Base-by-base conservation (phyloP, 306 rosid species). In the Mimosa pudica region DNA sequence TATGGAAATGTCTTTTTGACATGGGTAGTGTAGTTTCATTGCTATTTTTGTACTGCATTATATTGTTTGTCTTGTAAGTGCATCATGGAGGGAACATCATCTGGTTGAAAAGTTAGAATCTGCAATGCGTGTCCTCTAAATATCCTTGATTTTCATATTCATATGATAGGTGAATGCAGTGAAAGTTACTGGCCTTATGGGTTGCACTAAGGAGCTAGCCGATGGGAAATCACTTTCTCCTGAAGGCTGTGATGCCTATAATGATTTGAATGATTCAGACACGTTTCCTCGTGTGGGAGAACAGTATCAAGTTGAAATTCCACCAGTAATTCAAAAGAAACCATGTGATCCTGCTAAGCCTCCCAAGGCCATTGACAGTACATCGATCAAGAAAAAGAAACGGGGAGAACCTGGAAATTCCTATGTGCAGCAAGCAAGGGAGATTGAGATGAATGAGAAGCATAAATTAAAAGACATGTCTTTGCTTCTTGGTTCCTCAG, bases 201-300 rank as follows among this genome's bases (percentile, higher is more conserved):
- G 67, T 71, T 54, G 74, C 68, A 18, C 17, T 45, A 82, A 75
- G 71, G 82, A 82, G 69, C 80, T 55, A 52, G 79, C 86, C 61
- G 73, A 84, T 10, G 88, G 69, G 54, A 85, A 68, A 77, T 77
- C 82, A 55, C 73, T 74, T 65, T 80, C 87, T 54, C 72, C 77
- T 9, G 82, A 84, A 69, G 49, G 11, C 72, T 81, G 82, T 70
- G 78, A 78, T 66, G 44, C 17, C 20, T 86, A 42, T 73, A 79
- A 80, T 79, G 81, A 81, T 51, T 82, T 66, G 80, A 76, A 88
- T 18, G 88, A 85, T 17, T 83, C 89, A 2, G 86, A 85, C 69
- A 71, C 75, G 70, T 72, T 54, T 77, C 96, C 91, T 86, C 73
- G 87, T 65, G 87, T 87, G 65, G 96, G 93, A 46, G 69, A 80